These are phyloP conservation scores for Lyophyllum shimeji DNA, from an alignment of 768 basidiomycete species.

Conservation along the genomic window DNA sequence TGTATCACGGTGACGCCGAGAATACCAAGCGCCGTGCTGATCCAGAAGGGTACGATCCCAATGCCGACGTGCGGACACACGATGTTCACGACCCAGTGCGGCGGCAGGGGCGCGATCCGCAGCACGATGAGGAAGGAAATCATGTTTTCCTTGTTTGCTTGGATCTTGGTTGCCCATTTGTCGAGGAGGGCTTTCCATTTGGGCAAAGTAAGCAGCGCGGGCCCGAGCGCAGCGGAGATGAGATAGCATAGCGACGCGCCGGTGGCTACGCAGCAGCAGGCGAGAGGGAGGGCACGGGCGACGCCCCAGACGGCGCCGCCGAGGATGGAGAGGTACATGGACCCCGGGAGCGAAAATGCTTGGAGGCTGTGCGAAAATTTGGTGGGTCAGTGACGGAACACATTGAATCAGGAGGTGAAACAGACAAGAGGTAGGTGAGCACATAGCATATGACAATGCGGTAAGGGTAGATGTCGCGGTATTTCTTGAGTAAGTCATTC, in stretches of 20 bases:
- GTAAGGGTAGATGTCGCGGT: constrained; percentile 83
- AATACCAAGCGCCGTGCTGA: constrained; percentile 86
- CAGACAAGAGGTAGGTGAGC: constrained; percentile 89
- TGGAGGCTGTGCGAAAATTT: constrained; percentile 61
- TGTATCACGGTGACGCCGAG: constrained; percentile 92
- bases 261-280: constrained; percentile 87
- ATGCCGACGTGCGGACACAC: constrained; percentile 93
- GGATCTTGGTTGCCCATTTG: constrained; percentile 78
- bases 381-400: constrained; percentile 3
- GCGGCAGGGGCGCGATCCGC: constrained; percentile 90
- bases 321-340: constrained; percentile 97
- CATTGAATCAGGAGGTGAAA: constrained; percentile 19
- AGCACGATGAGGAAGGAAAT: constrained; percentile 94
- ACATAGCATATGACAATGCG: constrained; percentile 88
- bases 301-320: constrained; percentile 97
- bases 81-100: constrained; percentile 96
- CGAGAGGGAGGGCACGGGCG: constrained; percentile 80
- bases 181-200: constrained; percentile 83
- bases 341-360: constrained; percentile 94
- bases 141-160: constrained; percentile 77
- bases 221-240: constrained; percentile 89
- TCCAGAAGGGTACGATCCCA: constrained; percentile 82
- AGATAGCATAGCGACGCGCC: constrained; percentile 92
- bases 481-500: constrained; percentile 87
- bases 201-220: constrained; percentile 84